Percentiles rank a stretch among this genome's conserved stretches.
phyloP scores from a whole-genome alignment of 345 rosid genomes.

The Camelina sativa region DNA sequence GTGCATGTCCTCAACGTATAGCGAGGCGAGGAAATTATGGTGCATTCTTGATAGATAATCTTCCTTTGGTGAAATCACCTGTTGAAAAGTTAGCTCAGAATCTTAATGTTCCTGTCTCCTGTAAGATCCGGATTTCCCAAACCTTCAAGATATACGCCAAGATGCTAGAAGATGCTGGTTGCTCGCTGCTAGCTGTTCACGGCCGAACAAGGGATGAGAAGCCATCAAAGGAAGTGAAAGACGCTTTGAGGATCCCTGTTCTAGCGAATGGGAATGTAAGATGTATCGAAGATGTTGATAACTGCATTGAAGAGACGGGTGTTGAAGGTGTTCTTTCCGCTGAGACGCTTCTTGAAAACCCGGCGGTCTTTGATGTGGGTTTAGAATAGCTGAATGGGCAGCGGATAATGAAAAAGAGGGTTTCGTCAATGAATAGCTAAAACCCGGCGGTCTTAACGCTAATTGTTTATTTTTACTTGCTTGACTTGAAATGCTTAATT shows the following conservation, averaged over 20 bases:
- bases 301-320: constrained; percentile 74
- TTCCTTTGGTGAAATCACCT: constrained; percentile 79
- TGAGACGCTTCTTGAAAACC: constrained; percentile 92
- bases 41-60: constrained; percentile 95
- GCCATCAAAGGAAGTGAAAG: constrained; percentile 84
- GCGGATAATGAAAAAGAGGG: constrained; percentile 46
- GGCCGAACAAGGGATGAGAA: constrained; percentile 89
- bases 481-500: constrained; percentile 36
- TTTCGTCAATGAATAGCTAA: constrained; percentile 54
- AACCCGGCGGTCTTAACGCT: too few relatives aligned
- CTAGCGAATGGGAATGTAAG: constrained; percentile 92
- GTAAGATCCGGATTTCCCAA: constrained; percentile 84
- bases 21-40: constrained; percentile 89
- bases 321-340: constrained; percentile 96
- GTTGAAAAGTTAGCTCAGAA: constrained; percentile 75
- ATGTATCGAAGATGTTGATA: constrained; percentile 72
- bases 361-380: constrained; percentile 90
- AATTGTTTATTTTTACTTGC: constrained; percentile 10
- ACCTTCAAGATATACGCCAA: constrained; percentile 68
- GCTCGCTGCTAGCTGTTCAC: constrained; percentile 89
- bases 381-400: constrained; percentile 68
- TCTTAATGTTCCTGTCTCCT: constrained; percentile 76
- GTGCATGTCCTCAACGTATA: constrained; percentile 82
- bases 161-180: constrained; percentile 97
- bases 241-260: constrained; percentile 73